Evolutionary conservation across 495 filamentous ascomycete genomes (phyloP).

Genomic region (Neurospora pannonica): DNA sequence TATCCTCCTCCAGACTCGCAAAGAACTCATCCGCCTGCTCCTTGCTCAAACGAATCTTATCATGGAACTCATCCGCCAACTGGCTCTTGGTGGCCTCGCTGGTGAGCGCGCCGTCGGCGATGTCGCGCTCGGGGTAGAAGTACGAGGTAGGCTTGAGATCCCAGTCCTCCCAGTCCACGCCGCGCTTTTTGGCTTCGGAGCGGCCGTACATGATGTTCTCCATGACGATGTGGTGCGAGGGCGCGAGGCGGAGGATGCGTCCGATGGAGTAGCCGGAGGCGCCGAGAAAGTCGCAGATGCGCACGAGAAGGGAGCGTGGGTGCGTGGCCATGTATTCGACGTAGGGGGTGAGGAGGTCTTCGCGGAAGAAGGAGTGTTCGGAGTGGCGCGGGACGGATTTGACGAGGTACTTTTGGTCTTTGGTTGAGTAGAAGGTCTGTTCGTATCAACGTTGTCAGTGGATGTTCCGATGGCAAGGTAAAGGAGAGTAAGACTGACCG

Average conservation of each 20-base stretch:
- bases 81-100: slow-evolving; percentile 48
- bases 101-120: slow-evolving; percentile 48
- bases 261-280: slow-evolving; percentile 45
- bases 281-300: slow-evolving; percentile 58
- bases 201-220: slow-evolving; percentile 57
- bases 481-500: too few relatives aligned
- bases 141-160: slow-evolving; percentile 64
- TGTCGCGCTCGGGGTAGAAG: slow-evolving; percentile 62
- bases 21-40: slow-evolving; percentile 44
- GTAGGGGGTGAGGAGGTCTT: slow-evolving; percentile 52
- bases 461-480: too few relatives aligned
- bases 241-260: slow-evolving; percentile 41
- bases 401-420: slow-evolving; percentile 50
- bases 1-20: slow-evolving; percentile 44
- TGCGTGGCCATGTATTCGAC: slow-evolving; percentile 48
- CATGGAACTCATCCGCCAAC: slow-evolving; percentile 54
- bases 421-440: slow-evolving; percentile 58
- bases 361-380: slow-evolving; percentile 58
- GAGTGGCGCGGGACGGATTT: slow-evolving; percentile 59
- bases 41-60: slow-evolving; percentile 47
- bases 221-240: slow-evolving; percentile 64
- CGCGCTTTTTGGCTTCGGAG: slow-evolving; percentile 27
- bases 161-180: slow-evolving; percentile 53
- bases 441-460: too few relatives aligned
- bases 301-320: slow-evolving; percentile 50